Conservation (phyloP, 768 basidiomycete genomes). For the Collybia sordida region DNA sequence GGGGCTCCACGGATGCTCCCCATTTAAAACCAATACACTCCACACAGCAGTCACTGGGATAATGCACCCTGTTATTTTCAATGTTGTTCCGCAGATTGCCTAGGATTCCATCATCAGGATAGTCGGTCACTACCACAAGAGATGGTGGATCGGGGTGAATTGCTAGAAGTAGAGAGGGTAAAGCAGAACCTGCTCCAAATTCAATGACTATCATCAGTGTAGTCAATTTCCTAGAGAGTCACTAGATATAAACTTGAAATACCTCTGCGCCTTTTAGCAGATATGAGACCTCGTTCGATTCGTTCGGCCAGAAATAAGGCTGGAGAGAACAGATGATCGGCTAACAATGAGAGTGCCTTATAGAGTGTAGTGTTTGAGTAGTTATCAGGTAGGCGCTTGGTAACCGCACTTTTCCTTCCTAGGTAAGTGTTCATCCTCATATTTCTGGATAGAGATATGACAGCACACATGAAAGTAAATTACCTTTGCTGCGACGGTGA, state of each 20-base stretch:
- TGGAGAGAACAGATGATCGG: constrained; percentile 74
- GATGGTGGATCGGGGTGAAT: constrained; percentile 43
- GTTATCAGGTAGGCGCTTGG: constrained; percentile 4
- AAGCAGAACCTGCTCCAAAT: constrained; percentile 65
- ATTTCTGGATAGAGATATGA: too few relatives aligned
- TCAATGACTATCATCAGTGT: constrained; percentile 53
- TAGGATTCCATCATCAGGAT: constrained; percentile 63
- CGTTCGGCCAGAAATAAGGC: constrained; percentile 64
- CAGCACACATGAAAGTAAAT: constrained; percentile 10
- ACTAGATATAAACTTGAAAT: constrained; percentile 2
- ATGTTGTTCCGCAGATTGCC: constrained; percentile 57
- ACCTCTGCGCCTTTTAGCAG: constrained; percentile 42
- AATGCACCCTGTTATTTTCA: constrained; percentile 40
- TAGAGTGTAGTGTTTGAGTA: constrained; percentile 7
- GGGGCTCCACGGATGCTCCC: constrained; percentile 47
- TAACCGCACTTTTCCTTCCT: constrained; percentile 61
- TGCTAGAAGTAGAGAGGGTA: constrained; percentile 64
- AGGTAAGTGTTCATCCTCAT: too few relatives aligned
- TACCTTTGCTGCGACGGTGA: constrained; percentile 64
- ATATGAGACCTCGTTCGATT: constrained; percentile 56
- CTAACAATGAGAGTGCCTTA: constrained; percentile 69
- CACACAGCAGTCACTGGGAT: constrained; percentile 40
- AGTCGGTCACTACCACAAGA: constrained; percentile 64
- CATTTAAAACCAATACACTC: constrained; percentile 59
- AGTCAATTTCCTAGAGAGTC: not conserved